These are phyloP conservation scores for Claviceps lovelessii DNA, from an alignment of 2,329 filamentous ascomycete species.

Conservation along the genomic window DNA sequence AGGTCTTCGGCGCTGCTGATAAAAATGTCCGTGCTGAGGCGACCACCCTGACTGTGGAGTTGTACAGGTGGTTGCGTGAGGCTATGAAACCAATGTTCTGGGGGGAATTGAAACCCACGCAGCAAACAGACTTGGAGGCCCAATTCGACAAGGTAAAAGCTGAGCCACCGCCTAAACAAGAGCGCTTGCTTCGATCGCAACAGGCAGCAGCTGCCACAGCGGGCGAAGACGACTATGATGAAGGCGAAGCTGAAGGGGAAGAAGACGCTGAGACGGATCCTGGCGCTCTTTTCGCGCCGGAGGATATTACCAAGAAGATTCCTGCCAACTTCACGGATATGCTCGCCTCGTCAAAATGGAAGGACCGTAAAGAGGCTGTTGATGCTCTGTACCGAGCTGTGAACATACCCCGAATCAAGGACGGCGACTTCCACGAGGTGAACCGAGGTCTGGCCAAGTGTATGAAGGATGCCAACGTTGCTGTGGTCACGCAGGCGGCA, in stretches of 20 bases:
- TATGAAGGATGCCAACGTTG: slow-evolving; percentile 98
- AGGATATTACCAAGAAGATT: slow-evolving; percentile 72
- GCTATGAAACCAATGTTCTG: slow-evolving; percentile 98
- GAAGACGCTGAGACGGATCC: slow-evolving; percentile 55
- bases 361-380: slow-evolving; percentile 87
- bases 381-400: slow-evolving; percentile 64
- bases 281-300: slow-evolving; percentile 70
- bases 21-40: slow-evolving; percentile 95
- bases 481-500: slow-evolving; percentile 83
- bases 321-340: slow-evolving; percentile 72
- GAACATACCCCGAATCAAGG: slow-evolving; percentile 83
- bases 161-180: slow-evolving; percentile 76
- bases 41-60: slow-evolving; percentile 78
- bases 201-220: slow-evolving; percentile 64
- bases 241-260: slow-evolving; percentile 37
- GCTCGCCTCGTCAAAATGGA: slow-evolving; percentile 88
- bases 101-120: slow-evolving; percentile 86
- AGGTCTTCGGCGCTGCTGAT: slow-evolving; percentile 89
- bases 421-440: slow-evolving; percentile 75
- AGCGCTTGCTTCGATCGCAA: slow-evolving; percentile 74
- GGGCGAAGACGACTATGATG: slow-evolving; percentile 44
- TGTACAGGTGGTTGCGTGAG: slow-evolving; percentile 93
- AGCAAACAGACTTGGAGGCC: slow-evolving; percentile 85
- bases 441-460: slow-evolving; percentile 75
- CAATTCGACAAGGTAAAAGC: slow-evolving; percentile 88